Conservation (phyloP, 2,329 filamentous ascomycete species). For the Neofusicoccum parvum region DNA sequence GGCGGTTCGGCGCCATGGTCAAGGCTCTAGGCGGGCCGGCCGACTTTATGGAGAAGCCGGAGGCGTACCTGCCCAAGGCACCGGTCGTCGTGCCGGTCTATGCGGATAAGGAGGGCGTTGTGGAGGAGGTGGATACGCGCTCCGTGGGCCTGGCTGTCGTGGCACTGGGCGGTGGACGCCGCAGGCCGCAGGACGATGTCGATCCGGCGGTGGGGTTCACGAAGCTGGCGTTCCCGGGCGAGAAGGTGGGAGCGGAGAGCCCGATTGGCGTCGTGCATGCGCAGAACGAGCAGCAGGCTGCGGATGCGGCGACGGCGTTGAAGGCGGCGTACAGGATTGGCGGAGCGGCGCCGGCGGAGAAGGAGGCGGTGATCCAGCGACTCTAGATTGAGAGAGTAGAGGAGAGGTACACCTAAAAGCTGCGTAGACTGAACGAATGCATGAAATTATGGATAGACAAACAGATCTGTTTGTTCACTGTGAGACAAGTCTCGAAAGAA, state of each 20-base stretch:
- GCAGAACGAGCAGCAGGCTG: constrained; percentile 8
- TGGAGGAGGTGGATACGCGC: constrained; percentile 16
- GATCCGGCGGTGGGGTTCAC: constrained; percentile 19
- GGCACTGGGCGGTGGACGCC: constrained; percentile 20
- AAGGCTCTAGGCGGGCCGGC: constrained; percentile 4
- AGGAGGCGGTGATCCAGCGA: background rate
- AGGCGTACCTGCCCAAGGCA: background rate
- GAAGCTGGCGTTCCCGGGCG: constrained; percentile 13
- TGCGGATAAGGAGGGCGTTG: constrained; percentile 6
- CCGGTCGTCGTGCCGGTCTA: constrained; percentile 9
- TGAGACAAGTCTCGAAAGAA: too few relatives aligned
- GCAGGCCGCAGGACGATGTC: constrained; percentile 4
- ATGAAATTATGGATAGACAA: too few relatives aligned
- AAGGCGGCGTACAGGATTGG: constrained; percentile 17
- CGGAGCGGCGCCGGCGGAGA: background rate
- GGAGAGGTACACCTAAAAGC: background rate
- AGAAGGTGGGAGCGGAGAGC: background rate
- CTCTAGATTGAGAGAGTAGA: background rate
- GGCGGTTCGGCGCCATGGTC: constrained; percentile 11
- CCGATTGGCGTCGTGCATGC: constrained; percentile 18
- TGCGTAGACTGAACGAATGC: too few relatives aligned
- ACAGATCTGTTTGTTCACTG: too few relatives aligned
- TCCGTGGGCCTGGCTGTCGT: constrained; percentile 19
- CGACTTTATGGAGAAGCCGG: constrained; percentile 9
- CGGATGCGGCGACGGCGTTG: constrained; percentile 7